These are phyloP conservation scores for Meripilus lineatus DNA, from an alignment of 1,284 basidiomycete species.

Conservation along the genomic window DNA sequence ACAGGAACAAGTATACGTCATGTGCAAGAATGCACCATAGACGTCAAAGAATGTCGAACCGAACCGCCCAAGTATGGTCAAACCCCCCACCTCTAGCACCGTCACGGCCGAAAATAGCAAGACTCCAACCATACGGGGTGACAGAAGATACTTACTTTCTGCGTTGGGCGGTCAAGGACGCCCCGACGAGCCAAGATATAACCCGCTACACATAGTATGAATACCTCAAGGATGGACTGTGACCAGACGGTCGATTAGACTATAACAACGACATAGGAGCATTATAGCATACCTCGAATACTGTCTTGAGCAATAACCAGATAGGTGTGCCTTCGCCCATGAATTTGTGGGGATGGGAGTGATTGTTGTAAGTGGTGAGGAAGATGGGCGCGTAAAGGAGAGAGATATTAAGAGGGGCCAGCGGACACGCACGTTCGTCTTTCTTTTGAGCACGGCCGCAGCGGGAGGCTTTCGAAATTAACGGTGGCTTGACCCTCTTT, in stretches of 20 bases:
- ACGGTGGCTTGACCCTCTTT: too few species aligned
- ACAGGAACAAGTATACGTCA: too few species aligned
- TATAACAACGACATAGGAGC: not conserved
- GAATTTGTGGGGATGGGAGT: not conserved
- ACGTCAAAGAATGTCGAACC: too few species aligned
- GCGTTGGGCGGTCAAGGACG: constrained; percentile 85
- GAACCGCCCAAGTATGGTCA: too few species aligned
- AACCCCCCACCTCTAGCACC: not conserved
- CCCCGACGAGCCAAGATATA: constrained; percentile 78
- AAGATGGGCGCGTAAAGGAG: not conserved
- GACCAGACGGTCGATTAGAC: not conserved
- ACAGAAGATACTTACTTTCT: constrained; percentile 53
- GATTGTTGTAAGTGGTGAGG: not conserved
- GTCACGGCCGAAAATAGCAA: not conserved
- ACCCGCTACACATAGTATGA: constrained; percentile 82
- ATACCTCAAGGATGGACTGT: constrained; percentile 87
- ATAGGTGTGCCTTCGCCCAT: constrained; percentile 25
- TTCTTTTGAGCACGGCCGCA: too few species aligned
- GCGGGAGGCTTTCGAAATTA: too few species aligned
- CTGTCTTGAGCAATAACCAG: constrained; percentile 40
- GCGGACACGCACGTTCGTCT: too few species aligned
- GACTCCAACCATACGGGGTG: too few species aligned
- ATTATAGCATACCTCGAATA: constrained; percentile 44
- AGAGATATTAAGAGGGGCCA: not conserved
- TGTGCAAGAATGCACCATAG: too few species aligned